These are phyloP conservation scores for Calocybe gangraenosa DNA, from an alignment of 768 basidiomycete genomes.

Conservation along the genomic window DNA sequence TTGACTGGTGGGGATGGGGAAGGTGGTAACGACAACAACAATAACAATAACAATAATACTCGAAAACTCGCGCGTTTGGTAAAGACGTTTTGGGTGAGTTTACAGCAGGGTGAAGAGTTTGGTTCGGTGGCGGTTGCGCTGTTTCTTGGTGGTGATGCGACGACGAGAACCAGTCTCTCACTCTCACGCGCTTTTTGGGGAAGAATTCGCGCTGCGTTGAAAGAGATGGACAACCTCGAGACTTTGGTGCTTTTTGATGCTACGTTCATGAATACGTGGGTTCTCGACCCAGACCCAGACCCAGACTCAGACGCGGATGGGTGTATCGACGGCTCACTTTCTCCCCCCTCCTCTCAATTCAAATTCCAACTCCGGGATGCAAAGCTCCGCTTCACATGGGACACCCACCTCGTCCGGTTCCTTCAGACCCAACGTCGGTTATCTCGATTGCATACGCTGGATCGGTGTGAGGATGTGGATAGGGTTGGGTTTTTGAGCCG, in stretches of 20 bases:
- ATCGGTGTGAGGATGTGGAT: constrained; percentile 18
- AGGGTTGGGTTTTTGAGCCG: no score
- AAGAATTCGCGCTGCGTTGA: constrained; percentile 37
- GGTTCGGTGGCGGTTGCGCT: constrained; percentile 6
- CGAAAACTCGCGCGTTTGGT: constrained; percentile 37
- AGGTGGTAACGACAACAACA: no score
- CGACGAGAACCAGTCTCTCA: constrained; percentile 15
- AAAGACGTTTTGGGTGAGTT: constrained; percentile 34
- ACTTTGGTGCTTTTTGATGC: constrained; percentile 38
- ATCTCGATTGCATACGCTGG: constrained; percentile 30
- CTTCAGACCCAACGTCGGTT: constrained; percentile 43
- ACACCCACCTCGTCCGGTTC: constrained; percentile 40
- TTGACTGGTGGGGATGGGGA: constrained; percentile 24
- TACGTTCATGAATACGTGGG: constrained; percentile 35
- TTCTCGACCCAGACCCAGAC: constrained; percentile 41
- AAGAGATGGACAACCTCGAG: constrained; percentile 40
- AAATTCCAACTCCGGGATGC: constrained; percentile 48
- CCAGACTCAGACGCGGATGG: no score
- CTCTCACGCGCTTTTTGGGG: constrained; percentile 39
- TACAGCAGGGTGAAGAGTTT: constrained; percentile 22
- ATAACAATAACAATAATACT: no score
- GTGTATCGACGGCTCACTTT: no score
- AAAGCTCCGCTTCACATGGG: constrained; percentile 47
- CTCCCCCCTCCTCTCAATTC: no score
- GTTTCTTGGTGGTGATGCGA: no score